Evolutionary conservation across 2,329 filamentous ascomycete species (phyloP), one percentile per base, ranked within the genome.

Genomic region (Colletotrichum gigasporum): DNA sequence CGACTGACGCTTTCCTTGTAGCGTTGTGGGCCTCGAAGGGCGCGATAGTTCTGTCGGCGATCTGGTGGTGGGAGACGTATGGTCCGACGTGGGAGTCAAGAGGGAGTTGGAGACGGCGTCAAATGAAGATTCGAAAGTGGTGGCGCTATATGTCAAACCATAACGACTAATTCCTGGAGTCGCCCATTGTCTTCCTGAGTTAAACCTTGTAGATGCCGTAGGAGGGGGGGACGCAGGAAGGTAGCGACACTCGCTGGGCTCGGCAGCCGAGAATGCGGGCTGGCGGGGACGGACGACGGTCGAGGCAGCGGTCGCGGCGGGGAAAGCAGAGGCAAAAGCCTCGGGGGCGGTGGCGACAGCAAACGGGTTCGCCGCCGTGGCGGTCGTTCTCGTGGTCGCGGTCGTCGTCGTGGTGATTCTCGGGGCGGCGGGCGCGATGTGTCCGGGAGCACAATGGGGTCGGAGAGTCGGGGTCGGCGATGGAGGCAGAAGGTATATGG

Each of bases 121-220:
- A 44, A 56, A 57, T 48, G 63, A 61, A 42, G 66, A 63, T 53
- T 71, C 67, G 67, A 52, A 65, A 41, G 67, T 63, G 50, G 68
- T 47, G 30, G 67, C 62, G 44, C 65, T 63, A 53, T 73, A 68
- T 24, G 67, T 73, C 67, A 71, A 65, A 72, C 68, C 74, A 76
- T 76, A 65, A 61, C 72, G 74, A 57, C 69, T 68, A 52, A 56
- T 69, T 32, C 72, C 69, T 34, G 63, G 56, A 30, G 61, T 66
- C 45, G 60, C 52, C 67, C 66, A 68, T 57, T 47, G 58, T 52
- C 52, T 44, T 30, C 39, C 37, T 5, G 53, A 41, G 14, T 22
- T 48, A 34, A 53, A 54, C 20, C n/a, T 34, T 47, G 53, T 47
- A 26, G 3, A 28, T 30, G n/a, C 30, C n/a, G 61, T 61, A 12